Evolutionary conservation across 305 asterid genomes (phyloP).

Genomic region (Solanum aculeatissimum): DNA sequence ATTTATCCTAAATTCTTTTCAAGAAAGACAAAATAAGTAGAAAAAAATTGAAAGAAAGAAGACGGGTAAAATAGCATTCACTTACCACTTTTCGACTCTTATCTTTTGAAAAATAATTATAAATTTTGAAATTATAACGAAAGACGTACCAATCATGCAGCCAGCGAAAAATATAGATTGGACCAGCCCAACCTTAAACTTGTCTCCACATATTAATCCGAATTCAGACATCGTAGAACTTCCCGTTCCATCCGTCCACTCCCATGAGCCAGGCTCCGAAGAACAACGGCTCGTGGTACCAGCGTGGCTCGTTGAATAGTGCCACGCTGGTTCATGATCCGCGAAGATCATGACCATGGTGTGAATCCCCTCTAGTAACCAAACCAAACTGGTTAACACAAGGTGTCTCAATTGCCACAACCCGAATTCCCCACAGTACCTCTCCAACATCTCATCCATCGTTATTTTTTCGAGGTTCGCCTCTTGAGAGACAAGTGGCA

Average conservation of each 20-base stretch:
- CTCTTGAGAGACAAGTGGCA: constrained; percentile 25
- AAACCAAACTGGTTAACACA: constrained; percentile 54
- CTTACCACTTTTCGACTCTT: too few species aligned
- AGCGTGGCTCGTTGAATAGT: constrained; percentile 11
- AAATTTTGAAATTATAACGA: neutral
- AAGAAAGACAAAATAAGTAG: too few species aligned
- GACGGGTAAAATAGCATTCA: too few species aligned
- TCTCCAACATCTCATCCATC: constrained; percentile 60
- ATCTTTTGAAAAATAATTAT: too few species aligned
- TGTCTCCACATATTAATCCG: constrained; percentile 61
- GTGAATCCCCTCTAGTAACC: constrained; percentile 87
- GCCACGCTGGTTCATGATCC: constrained; percentile 69
- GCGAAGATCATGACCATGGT: constrained; percentile 87
- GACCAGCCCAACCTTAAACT: constrained; percentile 70
- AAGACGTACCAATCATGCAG: constrained; percentile 63
- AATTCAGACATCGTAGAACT: constrained; percentile 69
- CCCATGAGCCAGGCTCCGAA: constrained; percentile 53
- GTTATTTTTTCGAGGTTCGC: constrained; percentile 19
- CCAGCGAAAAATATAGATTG: constrained; percentile 78
- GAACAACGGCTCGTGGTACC: neutral
- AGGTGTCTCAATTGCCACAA: constrained; percentile 68
- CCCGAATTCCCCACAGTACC: constrained; percentile 77
- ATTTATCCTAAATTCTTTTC: too few species aligned
- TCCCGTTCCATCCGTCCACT: constrained; percentile 55
- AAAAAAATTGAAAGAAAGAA: too few species aligned